Percentiles rank a stretch among this genome's conserved stretches.
Conservation (phyloP, 2,329 filamentous ascomycete species). For the Cordyceps tenuipes region DNA sequence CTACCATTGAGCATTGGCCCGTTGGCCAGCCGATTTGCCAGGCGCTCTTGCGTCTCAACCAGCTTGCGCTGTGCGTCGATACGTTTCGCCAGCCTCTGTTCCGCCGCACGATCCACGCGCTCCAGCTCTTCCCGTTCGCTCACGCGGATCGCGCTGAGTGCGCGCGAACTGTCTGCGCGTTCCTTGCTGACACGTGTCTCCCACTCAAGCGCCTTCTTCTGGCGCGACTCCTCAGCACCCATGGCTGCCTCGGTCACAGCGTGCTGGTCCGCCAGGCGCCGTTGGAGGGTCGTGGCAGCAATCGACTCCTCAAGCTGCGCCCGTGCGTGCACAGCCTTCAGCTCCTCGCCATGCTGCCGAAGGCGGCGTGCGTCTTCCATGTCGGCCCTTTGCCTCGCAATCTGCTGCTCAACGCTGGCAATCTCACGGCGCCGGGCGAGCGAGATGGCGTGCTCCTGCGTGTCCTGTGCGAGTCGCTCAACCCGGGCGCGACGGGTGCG, state of each 20-base stretch:
- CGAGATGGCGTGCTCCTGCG: slow-evolving; percentile 39
- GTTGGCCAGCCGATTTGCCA: slow-evolving; percentile 37
- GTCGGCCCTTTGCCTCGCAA: slow-evolving; percentile 39
- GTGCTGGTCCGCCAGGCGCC: slow-evolving; percentile 37
- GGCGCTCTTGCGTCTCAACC: slow-evolving; percentile 37
- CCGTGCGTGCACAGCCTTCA: slow-evolving; percentile 34
- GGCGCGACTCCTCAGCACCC: slow-evolving; percentile 33
- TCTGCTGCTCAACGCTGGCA: slow-evolving; percentile 42
- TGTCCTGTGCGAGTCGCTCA: slow-evolving; percentile 36
- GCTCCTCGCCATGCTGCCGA: slow-evolving; percentile 37
- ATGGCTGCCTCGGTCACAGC: slow-evolving; percentile 38
- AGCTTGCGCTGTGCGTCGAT: slow-evolving; percentile 45
- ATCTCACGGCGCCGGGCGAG: slow-evolving; percentile 43
- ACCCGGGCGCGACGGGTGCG: slow-evolving; percentile 40
- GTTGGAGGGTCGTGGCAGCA: slow-evolving; percentile 23
- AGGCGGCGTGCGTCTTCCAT: slow-evolving; percentile 43
- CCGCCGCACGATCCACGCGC: slow-evolving; percentile 36
- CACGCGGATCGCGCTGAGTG: slow-evolving; percentile 40
- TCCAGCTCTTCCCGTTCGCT: slow-evolving; percentile 45
- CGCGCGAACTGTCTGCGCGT: slow-evolving; percentile 39
- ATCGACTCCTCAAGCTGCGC: slow-evolving; percentile 39
- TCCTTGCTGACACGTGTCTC: slow-evolving; percentile 38
- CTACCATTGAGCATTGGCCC: slow-evolving; percentile 16
- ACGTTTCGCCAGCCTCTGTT: slow-evolving; percentile 35
- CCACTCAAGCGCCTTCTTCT: slow-evolving; percentile 39